A percentile compares a stretch with the other conserved stretches of the same genome.
These are phyloP conservation scores for Hylodesmum podocarpum DNA, from an alignment of 306 rosid genomes.

Conservation along the genomic window DNA sequence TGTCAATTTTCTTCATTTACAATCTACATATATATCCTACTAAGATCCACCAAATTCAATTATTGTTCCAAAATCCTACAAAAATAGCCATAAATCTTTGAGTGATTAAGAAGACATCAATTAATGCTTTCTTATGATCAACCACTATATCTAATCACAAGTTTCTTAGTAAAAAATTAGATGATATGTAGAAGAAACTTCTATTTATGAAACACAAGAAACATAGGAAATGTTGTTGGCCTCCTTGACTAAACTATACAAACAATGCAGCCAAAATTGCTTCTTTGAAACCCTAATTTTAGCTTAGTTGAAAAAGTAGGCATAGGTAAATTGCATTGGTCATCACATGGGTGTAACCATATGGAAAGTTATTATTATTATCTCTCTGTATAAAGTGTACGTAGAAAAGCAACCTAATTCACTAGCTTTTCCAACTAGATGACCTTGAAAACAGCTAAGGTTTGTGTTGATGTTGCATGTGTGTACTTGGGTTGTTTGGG, in stretches of 20 bases:
- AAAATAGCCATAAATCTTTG: not conserved
- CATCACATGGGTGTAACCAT: constrained; percentile 38
- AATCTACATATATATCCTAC: constrained; percentile 1
- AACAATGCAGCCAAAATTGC: not conserved
- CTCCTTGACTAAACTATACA: not conserved
- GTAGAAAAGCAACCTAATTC: constrained; percentile 12
- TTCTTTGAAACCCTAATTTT: not conserved
- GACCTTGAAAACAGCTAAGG: constrained; percentile 8
- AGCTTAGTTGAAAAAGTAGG: constrained; percentile 29
- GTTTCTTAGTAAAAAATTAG: not conserved
- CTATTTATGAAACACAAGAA: not conserved
- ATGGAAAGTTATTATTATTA: constrained; percentile 26
- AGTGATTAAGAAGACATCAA: constrained; percentile 22
- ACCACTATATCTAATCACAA: constrained; percentile 7
- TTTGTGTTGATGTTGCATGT: constrained; percentile 5
- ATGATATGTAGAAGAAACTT: constrained; percentile 11
- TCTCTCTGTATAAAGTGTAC: constrained; percentile 10
- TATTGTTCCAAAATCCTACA: constrained; percentile 8
- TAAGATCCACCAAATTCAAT: constrained; percentile 9
- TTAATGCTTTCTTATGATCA: constrained; percentile 9
- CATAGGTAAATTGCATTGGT: constrained; percentile 2
- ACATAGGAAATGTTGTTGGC: constrained; percentile 6
- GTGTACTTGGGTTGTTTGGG: constrained; percentile 20
- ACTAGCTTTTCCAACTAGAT: constrained; percentile 27
- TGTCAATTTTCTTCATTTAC: not conserved